These are phyloP conservation scores for Aspergillus pseudonomiae DNA, from an alignment of 2,329 filamentous ascomycete species.

Conservation along the genomic window DNA sequence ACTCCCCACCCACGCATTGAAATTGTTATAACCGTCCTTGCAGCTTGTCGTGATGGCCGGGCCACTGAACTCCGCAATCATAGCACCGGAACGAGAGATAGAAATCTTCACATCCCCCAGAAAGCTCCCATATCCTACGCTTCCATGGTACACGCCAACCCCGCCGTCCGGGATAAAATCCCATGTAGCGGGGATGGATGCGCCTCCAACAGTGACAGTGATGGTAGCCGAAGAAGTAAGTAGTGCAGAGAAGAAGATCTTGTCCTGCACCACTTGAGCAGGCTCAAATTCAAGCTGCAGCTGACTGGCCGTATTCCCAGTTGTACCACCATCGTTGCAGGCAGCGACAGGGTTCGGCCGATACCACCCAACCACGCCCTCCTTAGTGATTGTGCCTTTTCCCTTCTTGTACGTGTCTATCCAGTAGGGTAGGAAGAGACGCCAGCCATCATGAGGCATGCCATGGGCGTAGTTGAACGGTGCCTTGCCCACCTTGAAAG, in stretches of 20 bases:
- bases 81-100: constrained; percentile 20
- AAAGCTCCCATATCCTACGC: constrained; percentile 20
- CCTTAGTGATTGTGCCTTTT: constrained; percentile 23
- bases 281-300: constrained; percentile 28
- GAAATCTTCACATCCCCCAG: constrained; percentile 27
- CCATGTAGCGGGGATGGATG: constrained; percentile 21
- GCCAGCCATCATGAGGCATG: constrained; percentile 32
- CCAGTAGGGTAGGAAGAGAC: constrained; percentile 32
- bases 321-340: constrained; percentile 20
- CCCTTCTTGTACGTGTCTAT: constrained; percentile 39
- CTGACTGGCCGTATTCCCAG: constrained; percentile 21
- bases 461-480: constrained; percentile 35
- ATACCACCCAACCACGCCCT: constrained; percentile 28
- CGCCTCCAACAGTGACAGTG: constrained; percentile 34
- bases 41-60: constrained; percentile 26
- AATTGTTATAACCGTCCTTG: constrained; percentile 30
- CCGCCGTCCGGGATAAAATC: constrained; percentile 27
- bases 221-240: constrained; percentile 32
- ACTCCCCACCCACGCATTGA: constrained; percentile 37
- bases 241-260: constrained; percentile 33
- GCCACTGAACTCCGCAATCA: constrained; percentile 22
- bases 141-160: constrained; percentile 36
- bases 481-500: constrained; percentile 30
- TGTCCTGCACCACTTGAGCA: constrained; percentile 11
- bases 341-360: constrained; percentile 14